Evolutionary conservation across 2,329 filamentous ascomycete genomes (phyloP).

Genomic region (Clonostachys chloroleuca): DNA sequence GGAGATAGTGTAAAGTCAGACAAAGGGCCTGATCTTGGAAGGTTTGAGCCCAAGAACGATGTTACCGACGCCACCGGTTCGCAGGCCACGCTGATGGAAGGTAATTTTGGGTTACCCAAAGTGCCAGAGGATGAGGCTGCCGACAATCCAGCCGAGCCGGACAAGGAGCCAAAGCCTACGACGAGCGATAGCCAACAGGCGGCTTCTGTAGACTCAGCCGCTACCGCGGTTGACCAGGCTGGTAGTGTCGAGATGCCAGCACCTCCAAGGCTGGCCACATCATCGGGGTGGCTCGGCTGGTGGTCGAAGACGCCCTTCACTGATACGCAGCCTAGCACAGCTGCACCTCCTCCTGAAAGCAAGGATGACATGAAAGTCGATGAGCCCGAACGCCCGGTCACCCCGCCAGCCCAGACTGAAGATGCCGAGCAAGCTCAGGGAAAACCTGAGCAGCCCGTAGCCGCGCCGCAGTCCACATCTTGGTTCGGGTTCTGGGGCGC

Average conservation of each 20-base stretch:
- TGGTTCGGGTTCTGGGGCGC: slow-evolving; percentile 37
- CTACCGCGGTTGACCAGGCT: background rate
- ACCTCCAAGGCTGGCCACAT: slow-evolving; percentile 14
- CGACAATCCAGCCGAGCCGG: background rate
- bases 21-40: slow-evolving; percentile 38
- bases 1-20: slow-evolving; percentile 46
- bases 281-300: slow-evolving; percentile 54
- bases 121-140: background rate
- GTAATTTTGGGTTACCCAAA: background rate
- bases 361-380: slow-evolving; percentile 11
- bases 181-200: background rate
- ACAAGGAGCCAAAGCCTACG: background rate
- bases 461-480: slow-evolving; percentile 15
- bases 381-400: background rate
- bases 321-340: slow-evolving; percentile 9
- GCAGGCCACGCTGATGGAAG: background rate
- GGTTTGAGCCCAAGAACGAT: slow-evolving; percentile 20
- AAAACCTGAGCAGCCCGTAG: slow-evolving; percentile 6
- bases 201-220: background rate
- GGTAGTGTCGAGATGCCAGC: background rate
- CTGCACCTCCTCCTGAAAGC: slow-evolving; percentile 2
- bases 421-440: slow-evolving; percentile 6
- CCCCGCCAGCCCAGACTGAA: slow-evolving; percentile 1
- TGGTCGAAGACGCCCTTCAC: slow-evolving; percentile 24
- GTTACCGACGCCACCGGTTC: slow-evolving; percentile 4